Evolutionary conservation across 179 eudicot genomes (phyloP).

Genomic region (Heliamphora pulchella): DNA sequence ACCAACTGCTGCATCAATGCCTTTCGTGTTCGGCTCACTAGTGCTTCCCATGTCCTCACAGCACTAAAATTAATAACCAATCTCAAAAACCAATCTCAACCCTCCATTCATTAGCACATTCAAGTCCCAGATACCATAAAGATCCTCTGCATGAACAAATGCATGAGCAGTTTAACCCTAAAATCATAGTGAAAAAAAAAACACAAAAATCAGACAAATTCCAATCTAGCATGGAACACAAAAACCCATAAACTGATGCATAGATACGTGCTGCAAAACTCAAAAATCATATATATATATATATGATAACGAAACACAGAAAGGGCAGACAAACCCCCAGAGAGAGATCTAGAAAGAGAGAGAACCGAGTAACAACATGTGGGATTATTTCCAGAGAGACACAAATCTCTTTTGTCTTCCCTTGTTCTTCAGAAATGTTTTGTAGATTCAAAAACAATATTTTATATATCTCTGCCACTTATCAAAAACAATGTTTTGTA

Average conservation of each 20-base stretch:
- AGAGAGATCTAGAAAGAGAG: constrained; percentile 15
- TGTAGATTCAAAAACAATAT: no score
- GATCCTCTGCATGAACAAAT: constrained; percentile 11
- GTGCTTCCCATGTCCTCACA: constrained; percentile 46
- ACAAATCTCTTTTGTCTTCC: background rate
- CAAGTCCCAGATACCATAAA: background rate
- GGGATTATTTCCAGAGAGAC: background rate
- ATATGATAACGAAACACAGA: background rate
- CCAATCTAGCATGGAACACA: background rate
- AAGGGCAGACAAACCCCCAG: constrained; percentile 9
- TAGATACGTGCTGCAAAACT: background rate
- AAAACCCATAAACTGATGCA: background rate
- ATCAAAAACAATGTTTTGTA: background rate
- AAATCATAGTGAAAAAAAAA: background rate
- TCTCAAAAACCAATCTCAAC: constrained; percentile 20
- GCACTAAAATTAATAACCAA: background rate
- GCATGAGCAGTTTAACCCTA: background rate
- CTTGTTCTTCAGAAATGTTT: background rate
- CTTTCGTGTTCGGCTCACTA: constrained; percentile 27
- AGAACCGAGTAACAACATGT: background rate
- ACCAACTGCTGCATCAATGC: constrained; percentile 44
- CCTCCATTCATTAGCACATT: constrained; percentile 14
- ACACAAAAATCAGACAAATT: background rate
- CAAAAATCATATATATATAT: background rate
- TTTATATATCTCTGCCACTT: background rate